Conservation (phyloP, 768 basidiomycete species). For the Hydnum rufescens region DNA sequence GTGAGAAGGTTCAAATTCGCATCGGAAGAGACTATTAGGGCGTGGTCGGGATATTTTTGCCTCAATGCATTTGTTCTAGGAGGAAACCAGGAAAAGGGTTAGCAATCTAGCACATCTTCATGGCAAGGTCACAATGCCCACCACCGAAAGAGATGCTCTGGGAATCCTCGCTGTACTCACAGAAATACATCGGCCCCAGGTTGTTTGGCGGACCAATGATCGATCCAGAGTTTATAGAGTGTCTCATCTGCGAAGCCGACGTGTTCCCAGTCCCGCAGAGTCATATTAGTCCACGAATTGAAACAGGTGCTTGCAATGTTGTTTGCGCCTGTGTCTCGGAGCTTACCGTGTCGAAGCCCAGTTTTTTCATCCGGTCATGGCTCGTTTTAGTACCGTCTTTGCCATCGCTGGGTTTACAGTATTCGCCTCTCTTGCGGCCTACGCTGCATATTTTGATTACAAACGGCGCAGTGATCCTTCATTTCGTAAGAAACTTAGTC, state of each 20-base stretch:
- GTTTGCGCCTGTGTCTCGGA: neutral
- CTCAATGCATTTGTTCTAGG: neutral
- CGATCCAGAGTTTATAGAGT: neutral
- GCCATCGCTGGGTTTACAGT: conserved; percentile 29
- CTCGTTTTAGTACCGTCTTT: conserved; percentile 17
- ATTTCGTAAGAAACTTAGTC: conserved; percentile 80
- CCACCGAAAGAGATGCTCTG: too few species aligned
- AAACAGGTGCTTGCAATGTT: neutral
- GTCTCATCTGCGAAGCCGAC: neutral
- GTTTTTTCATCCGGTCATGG: conserved; percentile 1
- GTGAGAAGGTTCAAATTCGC: conserved; percentile 26
- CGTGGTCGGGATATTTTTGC: conserved; percentile 3
- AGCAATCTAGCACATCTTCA: too few species aligned
- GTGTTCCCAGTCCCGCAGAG: conserved; percentile 1
- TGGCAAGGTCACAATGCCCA: too few species aligned
- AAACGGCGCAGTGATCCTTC: conserved; percentile 68
- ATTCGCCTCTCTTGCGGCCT: conserved; percentile 39
- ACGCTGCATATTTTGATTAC: conserved; percentile 90
- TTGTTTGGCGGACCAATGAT: too few species aligned
- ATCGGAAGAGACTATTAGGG: conserved; percentile 27
- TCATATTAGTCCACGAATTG: neutral
- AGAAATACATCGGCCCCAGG: too few species aligned
- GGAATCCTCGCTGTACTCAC: too few species aligned
- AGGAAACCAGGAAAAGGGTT: too few species aligned
- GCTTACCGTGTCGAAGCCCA: neutral